Percentiles rank a stretch among this genome's conserved stretches.
These are phyloP conservation scores for Debaryomyces maramus DNA, from an alignment of 805 yeast genomes.

Conservation along the genomic window DNA sequence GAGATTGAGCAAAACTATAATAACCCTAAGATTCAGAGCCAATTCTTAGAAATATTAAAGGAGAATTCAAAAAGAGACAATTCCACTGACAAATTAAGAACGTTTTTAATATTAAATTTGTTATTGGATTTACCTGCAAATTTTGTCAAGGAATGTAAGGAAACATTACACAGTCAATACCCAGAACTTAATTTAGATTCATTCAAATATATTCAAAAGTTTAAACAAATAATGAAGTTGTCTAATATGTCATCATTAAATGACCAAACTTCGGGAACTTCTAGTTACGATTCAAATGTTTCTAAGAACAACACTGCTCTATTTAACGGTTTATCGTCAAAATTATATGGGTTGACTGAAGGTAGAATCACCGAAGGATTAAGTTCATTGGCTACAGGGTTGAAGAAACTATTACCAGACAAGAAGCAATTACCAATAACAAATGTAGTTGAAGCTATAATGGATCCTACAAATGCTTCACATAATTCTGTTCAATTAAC, in stretches of 20 bases:
- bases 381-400: constrained; percentile 83
- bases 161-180: constrained; percentile 52
- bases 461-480: constrained; percentile 74
- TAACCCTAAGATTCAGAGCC: constrained; percentile 57
- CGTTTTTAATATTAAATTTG: constrained; percentile 78
- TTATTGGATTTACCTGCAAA: constrained; percentile 39
- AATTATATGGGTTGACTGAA: constrained; percentile 77
- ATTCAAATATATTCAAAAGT: constrained; percentile 71
- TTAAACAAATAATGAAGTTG: constrained; percentile 56
- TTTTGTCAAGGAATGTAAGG: constrained; percentile 56
- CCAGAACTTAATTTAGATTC: constrained; percentile 58
- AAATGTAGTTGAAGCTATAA: constrained; percentile 83
- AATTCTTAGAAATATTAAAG: constrained; percentile 59
- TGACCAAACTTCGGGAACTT: constrained; percentile 11
- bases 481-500: constrained; percentile 68
- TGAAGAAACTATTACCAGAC: constrained; percentile 84
- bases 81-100: constrained; percentile 79
- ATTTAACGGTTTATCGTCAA: constrained; percentile 72
- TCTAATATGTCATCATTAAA: constrained; percentile 19
- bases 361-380: constrained; percentile 86
- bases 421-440: constrained; percentile 88
- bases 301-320: constrained; percentile 51
- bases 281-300: constrained; percentile 17
- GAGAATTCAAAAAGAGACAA: constrained; percentile 56
- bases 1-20: constrained; percentile 86